phyloP scores from a whole-genome alignment of 352 stramenopile genomes.

The Poterioochromonas sp. region DNA sequence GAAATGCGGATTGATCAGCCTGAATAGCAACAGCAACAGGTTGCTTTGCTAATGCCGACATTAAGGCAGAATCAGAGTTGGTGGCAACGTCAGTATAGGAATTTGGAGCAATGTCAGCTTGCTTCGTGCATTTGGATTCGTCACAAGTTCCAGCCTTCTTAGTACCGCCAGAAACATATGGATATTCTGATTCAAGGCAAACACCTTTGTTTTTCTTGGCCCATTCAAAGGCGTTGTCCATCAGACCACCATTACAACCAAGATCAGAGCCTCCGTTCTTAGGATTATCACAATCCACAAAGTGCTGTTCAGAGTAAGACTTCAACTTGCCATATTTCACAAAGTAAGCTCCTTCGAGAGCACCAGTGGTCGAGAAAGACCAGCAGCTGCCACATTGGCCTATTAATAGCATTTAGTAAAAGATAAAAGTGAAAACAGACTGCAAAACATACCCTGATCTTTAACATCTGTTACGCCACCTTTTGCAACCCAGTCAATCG shows the following conservation, averaged over 20 bases:
- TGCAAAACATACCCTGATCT: neutral
- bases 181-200: conserved; percentile 85
- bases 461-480: neutral
- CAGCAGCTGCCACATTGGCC: conserved; percentile 94
- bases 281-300: conserved; percentile 82
- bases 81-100: conserved; percentile 60
- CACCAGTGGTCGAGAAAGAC: conserved; percentile 95
- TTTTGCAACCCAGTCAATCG: neutral
- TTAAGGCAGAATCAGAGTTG: conserved; percentile 67
- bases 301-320: conserved; percentile 89
- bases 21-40: conserved; percentile 86
- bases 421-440: no score
- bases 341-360: conserved; percentile 89
- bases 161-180: conserved; percentile 68
- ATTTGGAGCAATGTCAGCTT: conserved; percentile 61
- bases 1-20: conserved; percentile 76
- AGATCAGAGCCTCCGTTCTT: conserved; percentile 54
- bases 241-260: conserved; percentile 88
- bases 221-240: conserved; percentile 95
- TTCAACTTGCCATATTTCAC: conserved; percentile 76
- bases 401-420: no score
- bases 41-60: conserved; percentile 72
- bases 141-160: conserved; percentile 38
- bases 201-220: conserved; percentile 79
- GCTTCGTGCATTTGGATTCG: conserved; percentile 40